Evolutionary conservation across 345 rosid species (phyloP).

Genomic region (Cardamine occulta): DNA sequence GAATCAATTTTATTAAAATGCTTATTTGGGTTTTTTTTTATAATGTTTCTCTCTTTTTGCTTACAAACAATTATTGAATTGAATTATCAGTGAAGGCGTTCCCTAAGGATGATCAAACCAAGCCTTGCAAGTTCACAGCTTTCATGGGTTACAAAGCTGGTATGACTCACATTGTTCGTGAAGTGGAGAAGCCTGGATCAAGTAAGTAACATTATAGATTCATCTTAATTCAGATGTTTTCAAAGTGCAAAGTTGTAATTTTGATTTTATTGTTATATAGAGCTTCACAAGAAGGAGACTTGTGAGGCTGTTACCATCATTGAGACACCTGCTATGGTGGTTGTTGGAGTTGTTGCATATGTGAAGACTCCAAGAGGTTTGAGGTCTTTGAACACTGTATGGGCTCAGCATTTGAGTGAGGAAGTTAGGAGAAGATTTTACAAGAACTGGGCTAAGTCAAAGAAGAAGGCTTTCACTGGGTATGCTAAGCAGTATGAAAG

Average conservation of each 20-base stretch:
- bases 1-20: neutral
- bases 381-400: conserved; percentile 75
- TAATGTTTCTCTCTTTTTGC: neutral
- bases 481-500: conserved; percentile 64
- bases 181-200: conserved; percentile 90
- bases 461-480: conserved; percentile 88
- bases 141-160: conserved; percentile 95
- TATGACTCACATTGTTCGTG: conserved; percentile 90
- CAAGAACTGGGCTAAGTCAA: conserved; percentile 89
- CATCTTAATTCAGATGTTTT: neutral
- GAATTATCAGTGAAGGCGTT: conserved; percentile 76
- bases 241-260: neutral
- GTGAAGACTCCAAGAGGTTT: conserved; percentile 81
- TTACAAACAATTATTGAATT: neutral
- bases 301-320: conserved; percentile 86
- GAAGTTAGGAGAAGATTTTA: conserved; percentile 85
- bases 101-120: conserved; percentile 78
- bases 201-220: conserved; percentile 49
- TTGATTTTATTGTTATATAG: conserved; percentile 33
- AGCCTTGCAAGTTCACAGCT: conserved; percentile 86
- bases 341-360: conserved; percentile 90
- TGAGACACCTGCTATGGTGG: conserved; percentile 85
- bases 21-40: neutral
- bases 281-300: conserved; percentile 96
- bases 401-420: conserved; percentile 95